These are phyloP conservation scores for Ocimum tenuiflorum DNA, from an alignment of 257 asterid species.

Conservation along the genomic window DNA sequence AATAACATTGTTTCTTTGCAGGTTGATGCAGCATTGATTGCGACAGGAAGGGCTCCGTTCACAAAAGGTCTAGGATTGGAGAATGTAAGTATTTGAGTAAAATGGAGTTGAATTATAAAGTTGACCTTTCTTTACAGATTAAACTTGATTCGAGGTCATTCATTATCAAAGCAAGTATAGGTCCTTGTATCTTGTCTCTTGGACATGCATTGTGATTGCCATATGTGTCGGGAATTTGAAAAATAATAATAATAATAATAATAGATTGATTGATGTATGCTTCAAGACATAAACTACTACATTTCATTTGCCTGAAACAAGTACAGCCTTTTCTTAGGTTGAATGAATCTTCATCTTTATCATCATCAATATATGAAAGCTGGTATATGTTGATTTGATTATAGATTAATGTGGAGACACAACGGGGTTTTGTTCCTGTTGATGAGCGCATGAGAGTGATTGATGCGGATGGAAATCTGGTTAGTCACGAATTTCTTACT, in stretches of 20 bases:
- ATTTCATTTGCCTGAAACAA: background rate
- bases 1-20: slow-evolving; percentile 20
- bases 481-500: slow-evolving; percentile 20
- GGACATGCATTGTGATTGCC: background rate
- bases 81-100: slow-evolving; percentile 52
- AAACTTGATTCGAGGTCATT: background rate
- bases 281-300: background rate
- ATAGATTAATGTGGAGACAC: slow-evolving; percentile 80
- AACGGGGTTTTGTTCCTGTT: slow-evolving; percentile 83
- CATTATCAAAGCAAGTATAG: background rate
- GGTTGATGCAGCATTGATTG: slow-evolving; percentile 96
- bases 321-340: background rate
- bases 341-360: background rate
- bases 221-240: background rate
- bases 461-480: slow-evolving; percentile 64
- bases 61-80: slow-evolving; percentile 86
- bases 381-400: background rate
- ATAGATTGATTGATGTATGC: background rate
- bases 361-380: background rate
- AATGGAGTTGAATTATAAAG: background rate
- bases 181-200: background rate
- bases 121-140: background rate
- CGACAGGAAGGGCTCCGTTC: slow-evolving; percentile 92
- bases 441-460: slow-evolving; percentile 82
- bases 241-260: background rate